Evolutionary conservation across 2,329 filamentous ascomycete genomes (phyloP).

Genomic region (Calonectria ilicicola): DNA sequence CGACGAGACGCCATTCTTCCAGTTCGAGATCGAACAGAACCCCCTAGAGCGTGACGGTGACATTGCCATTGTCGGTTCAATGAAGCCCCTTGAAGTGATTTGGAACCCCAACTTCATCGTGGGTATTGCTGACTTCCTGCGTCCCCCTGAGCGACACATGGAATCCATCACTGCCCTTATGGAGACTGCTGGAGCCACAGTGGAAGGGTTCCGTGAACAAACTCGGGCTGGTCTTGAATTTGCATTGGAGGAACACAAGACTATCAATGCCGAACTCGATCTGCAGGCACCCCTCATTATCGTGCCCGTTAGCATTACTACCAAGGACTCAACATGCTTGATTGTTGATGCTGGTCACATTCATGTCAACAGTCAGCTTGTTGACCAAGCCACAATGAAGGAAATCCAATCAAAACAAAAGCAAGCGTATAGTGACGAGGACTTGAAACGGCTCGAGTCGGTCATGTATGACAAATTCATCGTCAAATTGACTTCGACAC

Average conservation of each 20-base stretch:
- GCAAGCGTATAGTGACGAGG: constrained; percentile 87
- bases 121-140: constrained; percentile 94
- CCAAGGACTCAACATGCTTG: constrained; percentile 83
- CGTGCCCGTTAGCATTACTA: constrained; percentile 91
- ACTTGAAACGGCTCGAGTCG: constrained; percentile 87
- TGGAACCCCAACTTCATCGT: constrained; percentile 97
- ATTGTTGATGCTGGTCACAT: constrained; percentile 97
- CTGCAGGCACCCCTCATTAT: constrained; percentile 97
- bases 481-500: constrained; percentile 92
- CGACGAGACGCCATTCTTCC: constrained; percentile 84
- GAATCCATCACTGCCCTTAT: constrained; percentile 96
- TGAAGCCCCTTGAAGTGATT: constrained; percentile 96
- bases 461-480: constrained; percentile 98
- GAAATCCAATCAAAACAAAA: constrained; percentile 93
- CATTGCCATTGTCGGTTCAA: constrained; percentile 86
- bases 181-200: constrained; percentile 94
- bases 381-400: constrained; percentile 89
- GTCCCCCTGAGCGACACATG: constrained; percentile 96
- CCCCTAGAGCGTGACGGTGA: constrained; percentile 94
- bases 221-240: constrained; percentile 96
- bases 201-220: constrained; percentile 94
- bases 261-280: constrained; percentile 95
- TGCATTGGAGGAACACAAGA: constrained; percentile 97
- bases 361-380: constrained; percentile 92
- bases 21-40: constrained; percentile 93